These are phyloP conservation scores for Cucurbita maxima DNA, from an alignment of 306 rosid species.

Conservation along the genomic window DNA sequence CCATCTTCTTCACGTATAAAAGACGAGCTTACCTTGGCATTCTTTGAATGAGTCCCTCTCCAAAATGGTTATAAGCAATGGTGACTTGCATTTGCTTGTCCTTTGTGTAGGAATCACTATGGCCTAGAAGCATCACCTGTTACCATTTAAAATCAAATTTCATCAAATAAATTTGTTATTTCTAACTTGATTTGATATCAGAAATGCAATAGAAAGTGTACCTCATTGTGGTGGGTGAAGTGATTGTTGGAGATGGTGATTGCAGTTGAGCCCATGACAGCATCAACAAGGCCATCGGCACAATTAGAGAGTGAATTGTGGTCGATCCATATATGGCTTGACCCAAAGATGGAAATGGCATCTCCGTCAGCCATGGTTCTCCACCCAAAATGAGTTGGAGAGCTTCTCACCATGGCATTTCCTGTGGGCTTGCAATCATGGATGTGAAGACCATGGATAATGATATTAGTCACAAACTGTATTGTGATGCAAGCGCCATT, in stretches of 20 bases:
- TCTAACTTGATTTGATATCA: background rate
- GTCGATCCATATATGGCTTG: constrained; percentile 95
- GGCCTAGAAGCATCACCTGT: constrained; percentile 96
- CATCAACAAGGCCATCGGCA: constrained; percentile 98
- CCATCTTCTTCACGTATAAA: background rate
- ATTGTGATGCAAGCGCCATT: constrained; percentile 86
- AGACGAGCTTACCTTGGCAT: constrained; percentile 66
- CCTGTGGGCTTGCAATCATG: constrained; percentile 97
- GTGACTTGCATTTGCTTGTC: constrained; percentile 99
- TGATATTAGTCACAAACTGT: constrained; percentile 74
- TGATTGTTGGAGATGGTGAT: constrained; percentile 97
- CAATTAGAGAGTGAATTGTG: constrained; percentile 91
- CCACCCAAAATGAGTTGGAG: constrained; percentile 89
- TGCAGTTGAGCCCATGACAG: constrained; percentile 95
- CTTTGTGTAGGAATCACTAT: constrained; percentile 80
- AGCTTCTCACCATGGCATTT: constrained; percentile 96
- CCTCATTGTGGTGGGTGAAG: constrained; percentile 98
- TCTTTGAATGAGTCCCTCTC: constrained; percentile 97
- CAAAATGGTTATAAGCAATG: constrained; percentile 97
- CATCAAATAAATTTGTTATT: background rate
- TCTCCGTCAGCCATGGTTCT: constrained; percentile 99
- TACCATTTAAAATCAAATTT: background rate
- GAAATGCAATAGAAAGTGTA: constrained; percentile 12
- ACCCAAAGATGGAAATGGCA: constrained; percentile 75
- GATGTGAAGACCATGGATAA: constrained; percentile 86